Conservation (phyloP, 306 rosid genomes). For the Calophaca sinica region DNA sequence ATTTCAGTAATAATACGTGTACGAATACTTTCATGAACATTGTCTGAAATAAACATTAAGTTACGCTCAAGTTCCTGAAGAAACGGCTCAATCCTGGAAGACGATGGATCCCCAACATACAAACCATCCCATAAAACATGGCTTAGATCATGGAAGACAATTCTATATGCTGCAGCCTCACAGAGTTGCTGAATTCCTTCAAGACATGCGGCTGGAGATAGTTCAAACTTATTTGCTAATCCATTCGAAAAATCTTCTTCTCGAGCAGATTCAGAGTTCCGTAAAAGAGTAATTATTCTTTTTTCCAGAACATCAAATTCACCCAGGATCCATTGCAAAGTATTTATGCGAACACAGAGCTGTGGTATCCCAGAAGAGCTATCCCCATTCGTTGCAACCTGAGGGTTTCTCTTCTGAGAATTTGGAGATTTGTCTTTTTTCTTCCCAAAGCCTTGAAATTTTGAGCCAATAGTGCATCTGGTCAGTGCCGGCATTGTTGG, state of each 20-base stretch:
- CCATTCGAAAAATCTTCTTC: conserved; percentile 89
- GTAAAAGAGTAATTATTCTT: conserved; percentile 81
- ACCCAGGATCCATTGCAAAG: conserved; percentile 81
- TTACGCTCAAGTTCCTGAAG: conserved; percentile 80
- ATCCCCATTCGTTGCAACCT: conserved; percentile 93
- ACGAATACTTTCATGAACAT: conserved; percentile 82
- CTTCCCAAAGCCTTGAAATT: conserved; percentile 97
- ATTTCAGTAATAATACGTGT: conserved; percentile 80
- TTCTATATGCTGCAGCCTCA: conserved; percentile 85
- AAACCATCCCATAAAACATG: conserved; percentile 82
- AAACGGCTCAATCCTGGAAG: conserved; percentile 86
- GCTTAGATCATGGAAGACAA: conserved; percentile 83
- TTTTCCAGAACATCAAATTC: conserved; percentile 92
- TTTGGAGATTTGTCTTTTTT: conserved; percentile 88
- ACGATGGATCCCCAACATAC: conserved; percentile 82
- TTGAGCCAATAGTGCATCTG: conserved; percentile 84
- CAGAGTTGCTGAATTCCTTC: conserved; percentile 95
- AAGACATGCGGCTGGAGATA: conserved; percentile 82
- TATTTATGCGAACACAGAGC: conserved; percentile 85
- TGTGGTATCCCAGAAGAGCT: conserved; percentile 76
- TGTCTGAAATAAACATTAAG: conserved; percentile 68
- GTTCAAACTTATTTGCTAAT: conserved; percentile 79
- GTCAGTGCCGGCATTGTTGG: conserved; percentile 96
- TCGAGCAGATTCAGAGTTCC: conserved; percentile 93
- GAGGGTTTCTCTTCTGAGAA: conserved; percentile 85